Percentiles rank a stretch among this genome's conserved stretches.
Evolutionary conservation across 2,329 filamentous ascomycete species (phyloP).

Genomic region (Acephala macrosclerotiorum): DNA sequence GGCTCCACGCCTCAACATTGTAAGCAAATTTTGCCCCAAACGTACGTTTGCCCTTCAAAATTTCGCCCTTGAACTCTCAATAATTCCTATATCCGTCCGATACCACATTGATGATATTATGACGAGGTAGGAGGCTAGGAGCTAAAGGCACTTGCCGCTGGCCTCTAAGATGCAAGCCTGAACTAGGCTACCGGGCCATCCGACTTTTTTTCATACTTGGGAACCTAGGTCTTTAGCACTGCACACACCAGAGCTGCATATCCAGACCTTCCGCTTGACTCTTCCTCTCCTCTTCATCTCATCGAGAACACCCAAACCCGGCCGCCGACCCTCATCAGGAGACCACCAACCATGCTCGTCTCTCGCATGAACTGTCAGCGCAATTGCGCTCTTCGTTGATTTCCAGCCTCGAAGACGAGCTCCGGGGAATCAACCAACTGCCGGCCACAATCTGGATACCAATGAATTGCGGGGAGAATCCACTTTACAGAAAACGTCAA

Average conservation of each 20-base stretch:
- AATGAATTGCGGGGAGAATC: neutral
- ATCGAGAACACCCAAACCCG: neutral
- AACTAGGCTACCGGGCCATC: neutral
- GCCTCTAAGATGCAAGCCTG: neutral
- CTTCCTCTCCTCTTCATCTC: neutral
- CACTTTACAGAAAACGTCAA: neutral
- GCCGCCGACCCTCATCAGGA: neutral
- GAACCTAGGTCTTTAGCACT: neutral
- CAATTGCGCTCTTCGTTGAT: slow-evolving; percentile 4
- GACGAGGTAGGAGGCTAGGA: slow-evolving; percentile 2
- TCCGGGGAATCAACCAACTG: neutral
- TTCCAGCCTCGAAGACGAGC: neutral
- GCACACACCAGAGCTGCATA: neutral
- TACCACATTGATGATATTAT: neutral
- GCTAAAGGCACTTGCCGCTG: neutral
- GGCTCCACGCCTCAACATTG: neutral
- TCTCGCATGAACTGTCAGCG: neutral
- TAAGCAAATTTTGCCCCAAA: neutral
- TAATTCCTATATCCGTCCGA: neutral
- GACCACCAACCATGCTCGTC: neutral
- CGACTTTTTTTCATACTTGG: slow-evolving; percentile 6
- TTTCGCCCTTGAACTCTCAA: neutral
- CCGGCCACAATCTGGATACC: neutral
- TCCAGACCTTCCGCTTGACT: neutral
- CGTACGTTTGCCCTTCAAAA: neutral